A percentile compares a stretch with the other conserved stretches of the same genome.
These are phyloP conservation scores for Aspergillus neoniger DNA, from an alignment of 2,329 filamentous ascomycete species.

Conservation along the genomic window DNA sequence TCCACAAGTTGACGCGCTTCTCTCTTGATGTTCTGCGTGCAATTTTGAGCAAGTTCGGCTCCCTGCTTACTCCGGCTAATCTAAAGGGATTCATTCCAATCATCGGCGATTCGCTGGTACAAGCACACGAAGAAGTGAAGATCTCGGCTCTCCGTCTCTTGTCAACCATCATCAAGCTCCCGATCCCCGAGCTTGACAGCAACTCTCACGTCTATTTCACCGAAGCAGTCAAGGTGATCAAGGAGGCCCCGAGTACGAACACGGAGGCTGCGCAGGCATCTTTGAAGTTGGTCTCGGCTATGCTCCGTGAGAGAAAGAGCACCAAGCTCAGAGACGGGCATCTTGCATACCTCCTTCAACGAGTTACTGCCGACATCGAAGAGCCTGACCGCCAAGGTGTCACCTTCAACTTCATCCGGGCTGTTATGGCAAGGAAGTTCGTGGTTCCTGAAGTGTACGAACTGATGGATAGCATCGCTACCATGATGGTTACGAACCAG, in stretches of 20 bases:
- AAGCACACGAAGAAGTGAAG: constrained; percentile 88
- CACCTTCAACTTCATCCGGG: constrained; percentile 90
- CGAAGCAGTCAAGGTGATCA: constrained; percentile 81
- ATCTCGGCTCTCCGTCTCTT: constrained; percentile 84
- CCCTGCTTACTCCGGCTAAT: constrained; percentile 75
- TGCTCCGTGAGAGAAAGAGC: constrained; percentile 77
- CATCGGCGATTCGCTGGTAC: constrained; percentile 81
- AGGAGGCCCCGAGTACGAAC: constrained; percentile 73
- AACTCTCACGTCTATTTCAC: constrained; percentile 76
- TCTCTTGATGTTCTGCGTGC: constrained; percentile 82
- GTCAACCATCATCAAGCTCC: constrained; percentile 80
- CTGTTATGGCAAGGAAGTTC: constrained; percentile 80
- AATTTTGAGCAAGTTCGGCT: constrained; percentile 82
- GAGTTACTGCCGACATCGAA: constrained; percentile 83
- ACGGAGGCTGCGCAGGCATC: constrained; percentile 84
- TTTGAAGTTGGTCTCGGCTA: constrained; percentile 81
- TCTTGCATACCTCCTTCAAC: constrained; percentile 77
- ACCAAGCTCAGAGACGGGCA: constrained; percentile 77
- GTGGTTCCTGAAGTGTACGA: constrained; percentile 89
- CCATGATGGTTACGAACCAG: constrained; percentile 94
- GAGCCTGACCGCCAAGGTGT: constrained; percentile 90
- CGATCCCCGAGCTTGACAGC: constrained; percentile 68
- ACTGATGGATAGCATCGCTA: constrained; percentile 81
- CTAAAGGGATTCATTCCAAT: constrained; percentile 84
- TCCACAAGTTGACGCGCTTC: constrained; percentile 86